Percentiles rank a stretch among this genome's conserved stretches.
Evolutionary conservation across 2,329 filamentous ascomycete genomes (phyloP).

Genomic region (Fusarium agapanthi): DNA sequence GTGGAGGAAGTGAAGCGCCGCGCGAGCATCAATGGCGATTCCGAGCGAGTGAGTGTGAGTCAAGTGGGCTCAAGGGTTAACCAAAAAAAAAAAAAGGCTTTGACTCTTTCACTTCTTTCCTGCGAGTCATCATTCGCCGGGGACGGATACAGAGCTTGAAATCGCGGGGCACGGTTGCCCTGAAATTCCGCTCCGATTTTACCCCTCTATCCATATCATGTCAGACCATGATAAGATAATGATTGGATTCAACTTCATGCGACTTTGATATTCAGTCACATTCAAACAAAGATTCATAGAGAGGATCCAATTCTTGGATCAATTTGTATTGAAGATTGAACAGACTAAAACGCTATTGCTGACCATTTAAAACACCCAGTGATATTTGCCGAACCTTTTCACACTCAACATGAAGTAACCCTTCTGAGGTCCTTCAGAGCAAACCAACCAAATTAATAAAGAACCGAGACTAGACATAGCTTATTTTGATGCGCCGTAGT

Average conservation of each 20-base stretch:
- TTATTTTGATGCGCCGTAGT: conserved; percentile 40
- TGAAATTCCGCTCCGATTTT: conserved; percentile 32
- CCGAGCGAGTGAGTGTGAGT: conserved; percentile 37
- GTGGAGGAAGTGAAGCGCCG: conserved; percentile 39
- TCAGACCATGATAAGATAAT: conserved; percentile 2
- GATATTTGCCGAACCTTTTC: conserved; percentile 22
- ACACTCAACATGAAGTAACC: conserved; percentile 1
- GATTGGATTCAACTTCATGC: background rate
- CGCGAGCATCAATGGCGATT: conserved; percentile 41
- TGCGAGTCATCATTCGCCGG: conserved; percentile 31
- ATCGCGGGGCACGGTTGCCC: conserved; percentile 33
- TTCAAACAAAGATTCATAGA: background rate
- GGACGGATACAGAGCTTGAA: conserved; percentile 3
- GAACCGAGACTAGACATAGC: conserved; percentile 16
- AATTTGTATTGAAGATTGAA: conserved; percentile 28
- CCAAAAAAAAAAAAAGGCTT: conserved; percentile 43
- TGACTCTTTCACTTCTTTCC: conserved; percentile 21
- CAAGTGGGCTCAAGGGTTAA: conserved; percentile 41
- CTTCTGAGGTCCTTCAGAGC: background rate
- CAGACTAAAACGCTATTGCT: conserved; percentile 23
- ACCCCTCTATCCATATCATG: conserved; percentile 28
- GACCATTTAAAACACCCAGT: conserved; percentile 6
- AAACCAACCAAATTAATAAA: conserved; percentile 31
- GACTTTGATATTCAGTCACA: background rate
- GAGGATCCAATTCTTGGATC: background rate